Conservation (phyloP, 768 basidiomycete genomes). For the Collybiopsis confluens region DNA sequence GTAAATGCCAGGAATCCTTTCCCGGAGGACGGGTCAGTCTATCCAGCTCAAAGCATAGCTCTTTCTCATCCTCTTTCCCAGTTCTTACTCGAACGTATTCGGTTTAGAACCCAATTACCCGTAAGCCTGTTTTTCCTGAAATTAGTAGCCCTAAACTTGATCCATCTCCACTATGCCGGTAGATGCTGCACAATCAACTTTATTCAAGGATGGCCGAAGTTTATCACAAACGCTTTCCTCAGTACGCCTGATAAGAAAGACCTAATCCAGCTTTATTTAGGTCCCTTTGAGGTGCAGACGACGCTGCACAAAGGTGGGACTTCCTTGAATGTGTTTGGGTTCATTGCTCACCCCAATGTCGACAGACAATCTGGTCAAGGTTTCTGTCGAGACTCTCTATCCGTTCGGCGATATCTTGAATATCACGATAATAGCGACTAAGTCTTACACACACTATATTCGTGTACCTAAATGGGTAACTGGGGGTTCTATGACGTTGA, state of each 20-base stretch:
- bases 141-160: too few relatives aligned
- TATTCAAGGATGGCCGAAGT: constrained; percentile 54
- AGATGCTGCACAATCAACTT: constrained; percentile 52
- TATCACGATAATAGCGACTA: constrained; percentile 38
- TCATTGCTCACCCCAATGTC: background rate
- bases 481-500: constrained; percentile 38
- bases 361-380: constrained; percentile 37
- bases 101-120: constrained; percentile 49
- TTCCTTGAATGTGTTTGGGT: too few relatives aligned
- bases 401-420: constrained; percentile 47
- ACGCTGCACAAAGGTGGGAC: too few relatives aligned
- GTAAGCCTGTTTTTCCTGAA: constrained; percentile 18
- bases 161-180: background rate
- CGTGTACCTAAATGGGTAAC: constrained; percentile 50
- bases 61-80: constrained; percentile 12
- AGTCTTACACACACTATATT: constrained; percentile 42
- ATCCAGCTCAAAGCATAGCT: background rate
- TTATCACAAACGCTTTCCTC: constrained; percentile 48
- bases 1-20: constrained; percentile 41
- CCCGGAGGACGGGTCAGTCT: constrained; percentile 43
- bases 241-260: constrained; percentile 41
- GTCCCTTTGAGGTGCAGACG: constrained; percentile 39
- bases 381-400: constrained; percentile 44
- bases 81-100: constrained; percentile 46
- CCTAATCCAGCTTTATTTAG: constrained; percentile 44